Evolutionary conservation across 73 alveolate genomes (phyloP).

Genomic region (Tetrahymena borealis): DNA sequence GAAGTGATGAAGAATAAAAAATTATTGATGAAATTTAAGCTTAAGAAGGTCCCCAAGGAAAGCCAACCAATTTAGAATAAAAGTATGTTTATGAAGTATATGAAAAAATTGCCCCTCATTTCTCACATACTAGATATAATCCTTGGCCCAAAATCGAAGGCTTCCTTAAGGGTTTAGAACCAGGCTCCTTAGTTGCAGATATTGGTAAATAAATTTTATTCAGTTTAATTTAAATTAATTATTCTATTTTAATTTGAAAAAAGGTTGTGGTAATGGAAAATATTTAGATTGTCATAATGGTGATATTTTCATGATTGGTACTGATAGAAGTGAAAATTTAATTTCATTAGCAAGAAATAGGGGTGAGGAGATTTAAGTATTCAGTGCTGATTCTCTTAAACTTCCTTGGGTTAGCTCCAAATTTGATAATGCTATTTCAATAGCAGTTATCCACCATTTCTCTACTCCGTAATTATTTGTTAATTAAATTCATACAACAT

Average conservation of each 20-base stretch:
- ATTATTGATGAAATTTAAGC: constrained; percentile 37
- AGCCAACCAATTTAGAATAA: constrained; percentile 89
- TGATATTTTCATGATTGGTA: constrained; percentile 75
- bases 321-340: constrained; percentile 90
- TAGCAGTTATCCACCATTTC: constrained; percentile 98
- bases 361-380: constrained; percentile 57
- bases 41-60: constrained; percentile 10
- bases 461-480: constrained; percentile 48
- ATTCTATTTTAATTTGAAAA: neutral
- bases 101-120: constrained; percentile 98
- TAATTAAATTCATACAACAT: neutral
- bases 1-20: constrained; percentile 61
- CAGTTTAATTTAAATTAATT: neutral
- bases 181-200: constrained; percentile 88
- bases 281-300: constrained; percentile 71
- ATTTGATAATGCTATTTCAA: constrained; percentile 92
- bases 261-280: constrained; percentile 97
- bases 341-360: constrained; percentile 83
- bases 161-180: constrained; percentile 79
- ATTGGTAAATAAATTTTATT: constrained; percentile 63
- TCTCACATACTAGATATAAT: constrained; percentile 93
- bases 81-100: constrained; percentile 96
- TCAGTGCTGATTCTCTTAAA: constrained; percentile 82
- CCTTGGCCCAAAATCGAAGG: constrained; percentile 98
- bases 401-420: constrained; percentile 73